Percentiles rank a stretch among this genome's conserved stretches.
Conservation (phyloP, 257 asterid species). For the Dorcoceras hygrometricum region DNA sequence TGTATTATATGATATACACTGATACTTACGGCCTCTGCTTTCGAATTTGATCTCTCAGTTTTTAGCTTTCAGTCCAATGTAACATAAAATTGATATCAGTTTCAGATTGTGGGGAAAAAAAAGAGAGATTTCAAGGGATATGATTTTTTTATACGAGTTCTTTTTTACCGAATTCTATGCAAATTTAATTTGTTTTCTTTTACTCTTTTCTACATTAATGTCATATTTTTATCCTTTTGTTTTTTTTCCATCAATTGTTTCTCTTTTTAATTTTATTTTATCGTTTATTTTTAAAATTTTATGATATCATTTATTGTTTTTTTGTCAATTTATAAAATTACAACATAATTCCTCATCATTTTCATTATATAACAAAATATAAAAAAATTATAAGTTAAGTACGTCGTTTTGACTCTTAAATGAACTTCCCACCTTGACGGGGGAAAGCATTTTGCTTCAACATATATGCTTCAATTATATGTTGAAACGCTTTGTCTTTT, state of each 20-base stretch:
- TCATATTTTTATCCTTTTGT: no score
- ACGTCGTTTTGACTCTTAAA: background rate
- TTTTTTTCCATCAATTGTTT: no score
- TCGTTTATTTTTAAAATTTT: no score
- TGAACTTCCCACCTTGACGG: conserved; percentile 14
- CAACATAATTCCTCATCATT: no score
- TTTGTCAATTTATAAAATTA: no score
- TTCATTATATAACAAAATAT: no score
- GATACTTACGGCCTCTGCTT: background rate
- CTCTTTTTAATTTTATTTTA: no score
- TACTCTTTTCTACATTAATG: no score
- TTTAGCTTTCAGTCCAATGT: background rate
- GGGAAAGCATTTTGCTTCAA: background rate
- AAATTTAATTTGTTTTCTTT: background rate
- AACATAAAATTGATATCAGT: background rate
- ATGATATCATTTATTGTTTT: no score
- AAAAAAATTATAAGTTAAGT: background rate
- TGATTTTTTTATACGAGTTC: background rate
- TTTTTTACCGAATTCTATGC: background rate
- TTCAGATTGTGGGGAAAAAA: background rate
- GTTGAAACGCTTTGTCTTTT: conserved; percentile 21
- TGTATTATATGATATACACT: conserved; percentile 5
- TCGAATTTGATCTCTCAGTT: background rate
- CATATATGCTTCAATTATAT: conserved; percentile 16
- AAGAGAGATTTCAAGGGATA: background rate